Conservation (phyloP, 2,329 filamentous ascomycete genomes). For the Penicillium thymicola region DNA sequence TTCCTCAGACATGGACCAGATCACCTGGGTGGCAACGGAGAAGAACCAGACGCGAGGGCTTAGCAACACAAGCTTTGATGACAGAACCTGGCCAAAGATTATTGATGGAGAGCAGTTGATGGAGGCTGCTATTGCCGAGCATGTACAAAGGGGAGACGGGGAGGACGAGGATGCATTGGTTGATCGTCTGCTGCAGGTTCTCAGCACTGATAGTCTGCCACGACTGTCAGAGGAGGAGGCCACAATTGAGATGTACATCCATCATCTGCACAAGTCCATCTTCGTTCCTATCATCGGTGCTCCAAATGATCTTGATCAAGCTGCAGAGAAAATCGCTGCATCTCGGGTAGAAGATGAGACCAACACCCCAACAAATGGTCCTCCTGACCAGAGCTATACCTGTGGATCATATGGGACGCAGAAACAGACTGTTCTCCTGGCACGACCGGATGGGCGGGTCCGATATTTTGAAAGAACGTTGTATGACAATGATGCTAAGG, state of each 20-base stretch:
- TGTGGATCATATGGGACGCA: slow-evolving; percentile 61
- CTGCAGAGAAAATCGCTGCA: slow-evolving; percentile 37
- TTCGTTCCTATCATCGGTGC: slow-evolving; percentile 58
- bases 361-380: slow-evolving; percentile 16
- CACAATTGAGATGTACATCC: slow-evolving; percentile 54
- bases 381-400: slow-evolving; percentile 33
- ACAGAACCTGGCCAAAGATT: slow-evolving; percentile 62
- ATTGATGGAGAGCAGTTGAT: slow-evolving; percentile 55
- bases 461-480: slow-evolving; percentile 63
- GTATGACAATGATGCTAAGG: slow-evolving; percentile 52
- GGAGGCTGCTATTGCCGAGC: slow-evolving; percentile 47
- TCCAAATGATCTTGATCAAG: slow-evolving; percentile 39
- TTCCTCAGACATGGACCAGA: slow-evolving; percentile 50
- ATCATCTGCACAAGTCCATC: slow-evolving; percentile 57
- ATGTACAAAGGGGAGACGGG: slow-evolving; percentile 39
- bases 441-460: slow-evolving; percentile 53
- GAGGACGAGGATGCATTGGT: slow-evolving; percentile 51
- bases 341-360: slow-evolving; percentile 22
- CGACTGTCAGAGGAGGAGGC: slow-evolving; percentile 46
- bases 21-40: slow-evolving; percentile 50
- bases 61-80: slow-evolving; percentile 60
- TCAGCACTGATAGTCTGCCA: slow-evolving; percentile 56
- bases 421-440: slow-evolving; percentile 61
- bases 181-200: slow-evolving; percentile 49
- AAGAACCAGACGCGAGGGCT: slow-evolving; percentile 55